Evolutionary conservation across 2,329 filamentous ascomycete species (phyloP).

Genomic region (Passalora sequoiae): DNA sequence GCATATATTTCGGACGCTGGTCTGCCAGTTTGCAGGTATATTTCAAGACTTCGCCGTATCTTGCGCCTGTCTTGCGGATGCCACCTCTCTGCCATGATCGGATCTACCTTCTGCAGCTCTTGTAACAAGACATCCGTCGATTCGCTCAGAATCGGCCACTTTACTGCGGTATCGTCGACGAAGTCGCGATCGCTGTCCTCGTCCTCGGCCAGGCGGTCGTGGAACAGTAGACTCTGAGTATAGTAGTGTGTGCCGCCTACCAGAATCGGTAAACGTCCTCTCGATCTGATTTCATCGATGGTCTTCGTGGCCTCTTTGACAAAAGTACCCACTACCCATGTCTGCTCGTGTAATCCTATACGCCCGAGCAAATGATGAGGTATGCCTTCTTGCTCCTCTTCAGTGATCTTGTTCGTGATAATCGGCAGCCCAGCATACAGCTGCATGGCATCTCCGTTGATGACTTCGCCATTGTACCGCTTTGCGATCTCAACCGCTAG

Average conservation of each 20-base stretch:
- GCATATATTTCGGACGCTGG: conserved; percentile 82
- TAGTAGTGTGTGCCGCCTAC: conserved; percentile 97
- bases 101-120: conserved; percentile 74
- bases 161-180: conserved; percentile 27
- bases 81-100: conserved; percentile 83
- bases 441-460: conserved; percentile 98
- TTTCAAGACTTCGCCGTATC: conserved; percentile 83
- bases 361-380: conserved; percentile 84
- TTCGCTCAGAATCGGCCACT: conserved; percentile 66
- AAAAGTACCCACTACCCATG: conserved; percentile 80
- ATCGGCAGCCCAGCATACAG: conserved; percentile 87
- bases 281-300: conserved; percentile 70
- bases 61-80: conserved; percentile 90
- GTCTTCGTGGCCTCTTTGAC: conserved; percentile 61
- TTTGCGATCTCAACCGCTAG: conserved; percentile 82
- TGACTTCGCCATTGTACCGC: conserved; percentile 82
- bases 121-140: conserved; percentile 66
- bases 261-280: conserved; percentile 79
- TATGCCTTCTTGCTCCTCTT: conserved; percentile 68
- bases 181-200: conserved; percentile 26
- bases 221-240: conserved; percentile 79
- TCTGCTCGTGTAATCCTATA: conserved; percentile 67
- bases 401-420: conserved; percentile 88
- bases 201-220: conserved; percentile 58
- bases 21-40: conserved; percentile 76